Conservation (phyloP, 2,329 filamentous ascomycete species). For the Diaporthe eres region DNA sequence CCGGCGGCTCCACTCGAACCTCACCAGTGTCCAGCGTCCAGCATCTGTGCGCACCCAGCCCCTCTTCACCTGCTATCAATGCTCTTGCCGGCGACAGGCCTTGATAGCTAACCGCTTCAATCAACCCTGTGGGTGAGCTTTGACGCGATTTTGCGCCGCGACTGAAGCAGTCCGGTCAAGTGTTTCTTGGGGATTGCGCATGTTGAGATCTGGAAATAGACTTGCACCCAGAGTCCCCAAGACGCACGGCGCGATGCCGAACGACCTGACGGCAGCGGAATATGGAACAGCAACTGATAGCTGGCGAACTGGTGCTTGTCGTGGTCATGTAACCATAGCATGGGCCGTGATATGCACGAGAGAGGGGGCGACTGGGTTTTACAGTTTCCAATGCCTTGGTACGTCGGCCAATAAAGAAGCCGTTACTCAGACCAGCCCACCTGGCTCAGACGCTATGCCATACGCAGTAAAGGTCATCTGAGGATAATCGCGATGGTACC, state of each 20-base stretch:
- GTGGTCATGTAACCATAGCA: constrained; percentile 36
- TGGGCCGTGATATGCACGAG: constrained; percentile 33
- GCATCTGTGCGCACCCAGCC: constrained; percentile 37
- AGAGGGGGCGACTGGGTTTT: constrained; percentile 36
- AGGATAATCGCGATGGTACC: constrained; percentile 32
- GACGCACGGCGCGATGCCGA: constrained; percentile 5
- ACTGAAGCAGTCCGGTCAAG: constrained; percentile 1
- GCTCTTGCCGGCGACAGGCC: neutral
- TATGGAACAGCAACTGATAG: constrained; percentile 12
- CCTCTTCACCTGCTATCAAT: constrained; percentile 1
- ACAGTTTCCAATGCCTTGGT: constrained; percentile 37
- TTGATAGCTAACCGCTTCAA: constrained; percentile 6
- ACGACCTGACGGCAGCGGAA: neutral
- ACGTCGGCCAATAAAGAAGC: constrained; percentile 22
- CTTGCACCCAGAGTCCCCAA: constrained; percentile 10
- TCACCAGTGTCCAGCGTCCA: constrained; percentile 26
- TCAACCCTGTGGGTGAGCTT: neutral
- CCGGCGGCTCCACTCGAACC: constrained; percentile 34
- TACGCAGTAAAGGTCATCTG: constrained; percentile 27
- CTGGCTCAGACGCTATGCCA: constrained; percentile 25
- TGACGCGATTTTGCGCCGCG: neutral
- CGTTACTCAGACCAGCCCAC: constrained; percentile 28
- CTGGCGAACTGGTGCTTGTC: constrained; percentile 18
- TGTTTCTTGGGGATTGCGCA: neutral
- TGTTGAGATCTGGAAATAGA: neutral